Percentiles rank a stretch among this genome's conserved stretches.
phyloP scores from a whole-genome alignment of 805 yeast species.

The Blastobotrys parvus region DNA sequence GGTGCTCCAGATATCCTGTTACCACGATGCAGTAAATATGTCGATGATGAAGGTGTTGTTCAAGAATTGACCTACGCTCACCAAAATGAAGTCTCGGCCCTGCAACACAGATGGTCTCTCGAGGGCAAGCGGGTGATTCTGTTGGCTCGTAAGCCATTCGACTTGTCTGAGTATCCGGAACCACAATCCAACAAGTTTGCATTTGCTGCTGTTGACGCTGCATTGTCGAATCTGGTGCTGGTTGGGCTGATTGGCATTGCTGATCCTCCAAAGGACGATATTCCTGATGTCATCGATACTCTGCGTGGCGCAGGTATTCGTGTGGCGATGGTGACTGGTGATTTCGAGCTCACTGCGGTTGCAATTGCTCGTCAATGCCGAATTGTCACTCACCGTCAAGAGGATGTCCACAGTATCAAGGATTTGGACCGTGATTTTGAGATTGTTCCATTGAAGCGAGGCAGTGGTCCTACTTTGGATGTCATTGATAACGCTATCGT shows the following conservation, averaged over 20 bases:
- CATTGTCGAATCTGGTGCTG: conserved; percentile 33
- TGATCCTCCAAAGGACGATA: conserved; percentile 43
- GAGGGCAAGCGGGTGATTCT: conserved; percentile 7
- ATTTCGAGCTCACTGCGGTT: conserved; percentile 31
- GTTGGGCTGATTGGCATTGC: conserved; percentile 41
- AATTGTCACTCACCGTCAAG: not conserved
- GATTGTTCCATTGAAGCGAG: too few species aligned
- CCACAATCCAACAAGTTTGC: not conserved
- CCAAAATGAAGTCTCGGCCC: not conserved
- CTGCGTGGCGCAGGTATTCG: conserved; percentile 42
- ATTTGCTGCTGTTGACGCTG: conserved; percentile 4
- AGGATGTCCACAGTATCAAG: conserved; percentile 1
- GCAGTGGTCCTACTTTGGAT: too few species aligned
- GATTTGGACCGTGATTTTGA: not conserved
- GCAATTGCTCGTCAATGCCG: conserved; percentile 53
- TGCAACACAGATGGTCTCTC: not conserved
- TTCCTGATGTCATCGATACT: conserved; percentile 33
- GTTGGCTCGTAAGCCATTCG: not conserved
- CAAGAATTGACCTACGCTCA: conserved; percentile 1
- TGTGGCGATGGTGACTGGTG: conserved; percentile 41
- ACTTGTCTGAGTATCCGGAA: not conserved
- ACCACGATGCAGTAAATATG: conserved; percentile 34
- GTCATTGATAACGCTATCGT: conserved; percentile 1
- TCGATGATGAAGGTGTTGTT: conserved; percentile 22
- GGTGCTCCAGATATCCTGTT: conserved; percentile 50